Evolutionary conservation across 495 filamentous ascomycete genomes (phyloP).

Genomic region (Penicillium ochrochloron): DNA sequence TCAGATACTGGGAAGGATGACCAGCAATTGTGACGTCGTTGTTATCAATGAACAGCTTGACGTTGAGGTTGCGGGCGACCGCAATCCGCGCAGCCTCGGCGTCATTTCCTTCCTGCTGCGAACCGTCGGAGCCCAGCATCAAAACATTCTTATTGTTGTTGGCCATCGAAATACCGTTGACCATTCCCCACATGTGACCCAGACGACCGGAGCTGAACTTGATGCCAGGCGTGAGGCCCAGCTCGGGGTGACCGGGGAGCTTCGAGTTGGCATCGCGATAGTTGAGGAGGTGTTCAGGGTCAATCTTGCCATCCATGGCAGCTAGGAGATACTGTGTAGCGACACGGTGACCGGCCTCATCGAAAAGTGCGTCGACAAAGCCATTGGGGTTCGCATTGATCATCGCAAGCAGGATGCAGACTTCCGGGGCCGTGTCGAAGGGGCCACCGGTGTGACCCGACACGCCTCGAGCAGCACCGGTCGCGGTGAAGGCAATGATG

Average conservation of each 20-base stretch:
- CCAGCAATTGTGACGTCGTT: constrained; percentile 50
- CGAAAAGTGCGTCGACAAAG: constrained; percentile 42
- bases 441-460: constrained; percentile 48
- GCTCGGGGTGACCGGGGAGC: constrained; percentile 47
- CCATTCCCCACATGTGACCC: constrained; percentile 49
- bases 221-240: constrained; percentile 43
- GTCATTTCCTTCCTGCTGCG: constrained; percentile 50
- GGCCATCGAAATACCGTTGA: constrained; percentile 46
- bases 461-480: constrained; percentile 43
- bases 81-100: constrained; percentile 46
- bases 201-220: constrained; percentile 49
- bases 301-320: constrained; percentile 42
- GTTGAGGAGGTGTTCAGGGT: constrained; percentile 44
- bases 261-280: constrained; percentile 48
- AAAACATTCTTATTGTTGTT: constrained; percentile 42
- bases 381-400: constrained; percentile 39
- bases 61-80: constrained; percentile 42
- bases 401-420: constrained; percentile 43
- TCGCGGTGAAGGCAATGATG: constrained; percentile 46
- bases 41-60: constrained; percentile 49
- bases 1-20: constrained; percentile 43
- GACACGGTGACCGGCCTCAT: constrained; percentile 47
- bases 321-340: constrained; percentile 46
- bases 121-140: constrained; percentile 45
- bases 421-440: constrained; percentile 48